phyloP scores from a whole-genome alignment of 2,329 filamentous ascomycete genomes.

The Alternaria postmessia region DNA sequence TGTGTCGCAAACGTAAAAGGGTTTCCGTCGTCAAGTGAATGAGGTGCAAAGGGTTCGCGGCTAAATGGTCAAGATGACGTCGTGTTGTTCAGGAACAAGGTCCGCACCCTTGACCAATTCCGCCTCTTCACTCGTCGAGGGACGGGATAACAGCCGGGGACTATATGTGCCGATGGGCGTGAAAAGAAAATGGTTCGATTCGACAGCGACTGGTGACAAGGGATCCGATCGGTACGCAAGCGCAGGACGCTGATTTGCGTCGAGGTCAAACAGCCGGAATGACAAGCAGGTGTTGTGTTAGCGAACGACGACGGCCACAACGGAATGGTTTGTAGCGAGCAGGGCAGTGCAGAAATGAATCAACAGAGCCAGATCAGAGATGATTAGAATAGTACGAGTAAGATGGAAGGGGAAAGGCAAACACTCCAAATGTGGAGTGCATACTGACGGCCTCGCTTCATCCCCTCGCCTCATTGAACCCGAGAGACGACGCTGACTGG shows the following conservation, averaged over 20 bases:
- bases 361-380: background rate
- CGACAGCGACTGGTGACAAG: conserved; percentile 4
- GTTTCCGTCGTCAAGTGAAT: background rate
- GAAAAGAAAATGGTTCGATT: conserved; percentile 2
- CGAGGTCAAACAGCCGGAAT: conserved; percentile 9
- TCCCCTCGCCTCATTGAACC: background rate
- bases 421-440: conserved; percentile 5
- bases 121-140: background rate
- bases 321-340: background rate
- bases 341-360: conserved; percentile 9
- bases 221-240: background rate
- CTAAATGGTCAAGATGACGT: conserved; percentile 33
- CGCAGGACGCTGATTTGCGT: conserved; percentile 8
- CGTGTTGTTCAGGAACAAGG: conserved; percentile 23
- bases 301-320: background rate
- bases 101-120: conserved; percentile 6
- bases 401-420: conserved; percentile 3
- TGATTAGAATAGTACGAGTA: background rate
- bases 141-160: background rate
- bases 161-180: background rate
- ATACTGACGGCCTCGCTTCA: background rate
- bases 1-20: background rate
- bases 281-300: background rate
- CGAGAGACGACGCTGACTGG: conserved; percentile 7
- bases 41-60: conserved; percentile 1